Evolutionary conservation across 1,139 yeast species (phyloP), one percentile per base, ranked within the genome.

Genomic region (Yamadazyma taylorii): DNA sequence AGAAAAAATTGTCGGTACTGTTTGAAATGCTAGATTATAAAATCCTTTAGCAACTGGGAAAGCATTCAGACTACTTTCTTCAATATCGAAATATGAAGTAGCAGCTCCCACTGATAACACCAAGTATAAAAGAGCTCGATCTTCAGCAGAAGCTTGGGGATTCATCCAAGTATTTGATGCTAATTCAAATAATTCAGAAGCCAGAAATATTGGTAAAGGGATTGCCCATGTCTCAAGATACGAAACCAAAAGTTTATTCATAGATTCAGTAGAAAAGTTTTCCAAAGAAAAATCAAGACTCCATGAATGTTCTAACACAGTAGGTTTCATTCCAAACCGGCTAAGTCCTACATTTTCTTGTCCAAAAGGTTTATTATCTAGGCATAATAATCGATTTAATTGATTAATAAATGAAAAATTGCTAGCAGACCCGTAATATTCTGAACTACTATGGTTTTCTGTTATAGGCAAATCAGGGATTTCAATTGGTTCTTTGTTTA

Each of bases 341-440:
- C 39, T 43, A 5, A 42, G 28, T 2, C 48, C 48, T 5, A 17
- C 24, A 12, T 19, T 25, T 12, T 30, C 31, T 11, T 14, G 12
- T 13, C 14, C 21, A 10, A 33, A 24, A 3, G 36, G 22, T 9
- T 27, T 30, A 16, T 33, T 33, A 8, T 37, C 31, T 21, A 37
- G 37, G 23, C 33, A 24, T 8, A 45, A 31, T 22, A 39, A 34
- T 23, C 36, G 38, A 33, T 42, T 45, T 24, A 45, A 32, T 30
- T 45, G 48, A 27, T 43, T 45, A 13, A 43, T 45, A 36, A 45
- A 45, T 11, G 48, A 37, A 24, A 36, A 41, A 21, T 45, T 45
- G 33, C 47, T 43, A 2, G 47, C 41, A n/a, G 48, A 35, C 5
- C 48, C 48, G 38, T 36, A 45, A 28, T 42, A 45, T 31, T 45